Evolutionary conservation across 805 yeast species (phyloP).

Genomic region (Torulaspora gathmanii): DNA sequence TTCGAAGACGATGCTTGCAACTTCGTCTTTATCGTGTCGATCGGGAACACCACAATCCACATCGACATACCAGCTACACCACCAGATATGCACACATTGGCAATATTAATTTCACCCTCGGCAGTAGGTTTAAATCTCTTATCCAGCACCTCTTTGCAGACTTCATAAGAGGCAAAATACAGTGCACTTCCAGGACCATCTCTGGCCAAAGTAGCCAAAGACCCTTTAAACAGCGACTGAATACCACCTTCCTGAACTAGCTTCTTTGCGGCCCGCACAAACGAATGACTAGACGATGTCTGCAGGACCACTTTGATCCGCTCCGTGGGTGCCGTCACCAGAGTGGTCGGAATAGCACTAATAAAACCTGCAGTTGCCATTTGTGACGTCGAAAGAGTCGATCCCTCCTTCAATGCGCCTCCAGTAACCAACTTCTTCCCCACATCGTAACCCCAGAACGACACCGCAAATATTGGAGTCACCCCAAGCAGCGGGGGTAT

Average conservation of each 20-base stretch:
- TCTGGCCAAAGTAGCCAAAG: constrained; percentile 86
- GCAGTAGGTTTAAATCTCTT: constrained; percentile 40
- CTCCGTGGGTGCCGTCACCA: constrained; percentile 97
- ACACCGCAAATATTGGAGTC: constrained; percentile 97
- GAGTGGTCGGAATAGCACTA: constrained; percentile 91
- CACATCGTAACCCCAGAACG: constrained; percentile 96
- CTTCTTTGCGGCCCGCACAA: constrained; percentile 49
- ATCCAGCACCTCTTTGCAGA: constrained; percentile 60
- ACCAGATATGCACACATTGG: constrained; percentile 83
- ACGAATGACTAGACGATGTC: constrained; percentile 45
- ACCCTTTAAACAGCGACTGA: constrained; percentile 81
- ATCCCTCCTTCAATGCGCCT: background rate
- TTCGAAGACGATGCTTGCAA: constrained; percentile 38
- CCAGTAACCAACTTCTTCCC: constrained; percentile 71
- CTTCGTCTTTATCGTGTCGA: constrained; percentile 78
- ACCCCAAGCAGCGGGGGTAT: constrained; percentile 93
- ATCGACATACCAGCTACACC: constrained; percentile 94
- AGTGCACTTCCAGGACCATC: constrained; percentile 98
- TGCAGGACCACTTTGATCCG: constrained; percentile 93
- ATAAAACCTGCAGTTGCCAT: constrained; percentile 90
- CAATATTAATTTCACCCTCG: constrained; percentile 56
- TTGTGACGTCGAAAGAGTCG: constrained; percentile 54
- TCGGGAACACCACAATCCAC: constrained; percentile 96
- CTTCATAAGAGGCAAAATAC: constrained; percentile 92
- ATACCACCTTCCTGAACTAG: constrained; percentile 78